Evolutionary conservation across 2,329 filamentous ascomycete species (phyloP).

Genomic region (Talaromyces sp.): DNA sequence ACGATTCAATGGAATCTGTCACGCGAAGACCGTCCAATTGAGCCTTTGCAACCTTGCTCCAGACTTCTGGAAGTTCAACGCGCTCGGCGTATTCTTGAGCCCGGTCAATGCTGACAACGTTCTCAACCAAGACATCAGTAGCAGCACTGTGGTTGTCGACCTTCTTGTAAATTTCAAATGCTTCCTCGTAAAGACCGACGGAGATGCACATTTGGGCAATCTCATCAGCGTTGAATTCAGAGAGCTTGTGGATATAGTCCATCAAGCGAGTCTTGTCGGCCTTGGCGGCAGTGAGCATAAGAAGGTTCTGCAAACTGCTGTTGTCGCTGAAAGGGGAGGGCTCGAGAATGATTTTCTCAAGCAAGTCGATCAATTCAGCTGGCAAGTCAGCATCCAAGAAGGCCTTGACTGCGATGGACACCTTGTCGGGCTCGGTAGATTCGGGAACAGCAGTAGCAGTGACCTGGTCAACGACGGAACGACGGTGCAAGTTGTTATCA

Average conservation of each 20-base stretch:
- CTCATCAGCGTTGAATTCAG: conserved; percentile 85
- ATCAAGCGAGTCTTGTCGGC: conserved; percentile 92
- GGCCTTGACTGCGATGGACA: conserved; percentile 87
- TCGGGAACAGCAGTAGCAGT: conserved; percentile 92
- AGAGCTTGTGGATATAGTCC: conserved; percentile 90
- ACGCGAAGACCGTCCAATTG: conserved; percentile 94
- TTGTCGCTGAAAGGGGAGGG: conserved; percentile 99
- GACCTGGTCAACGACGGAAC: conserved; percentile 92
- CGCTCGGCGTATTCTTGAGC: conserved; percentile 94
- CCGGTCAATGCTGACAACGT: conserved; percentile 96
- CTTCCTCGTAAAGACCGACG: conserved; percentile 91
- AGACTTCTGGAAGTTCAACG: conserved; percentile 89
- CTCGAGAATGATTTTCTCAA: conserved; percentile 99
- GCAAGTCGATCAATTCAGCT: conserved; percentile 88
- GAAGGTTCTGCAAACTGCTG: conserved; percentile 87
- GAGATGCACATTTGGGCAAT: conserved; percentile 92
- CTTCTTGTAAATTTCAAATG: conserved; percentile 99
- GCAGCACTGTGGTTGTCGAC: conserved; percentile 82
- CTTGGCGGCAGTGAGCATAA: conserved; percentile 95
- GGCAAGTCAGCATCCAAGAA: conserved; percentile 90
- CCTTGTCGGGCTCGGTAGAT: conserved; percentile 87
- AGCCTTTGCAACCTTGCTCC: conserved; percentile 97
- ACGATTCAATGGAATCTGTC: conserved; percentile 89
- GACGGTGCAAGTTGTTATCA: conserved; percentile 90
- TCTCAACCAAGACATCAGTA: conserved; percentile 86